Percentiles rank a stretch among this genome's conserved stretches.
Evolutionary conservation across 1,284 basidiomycete genomes (phyloP).

Genomic region (Golubevia pallescens): DNA sequence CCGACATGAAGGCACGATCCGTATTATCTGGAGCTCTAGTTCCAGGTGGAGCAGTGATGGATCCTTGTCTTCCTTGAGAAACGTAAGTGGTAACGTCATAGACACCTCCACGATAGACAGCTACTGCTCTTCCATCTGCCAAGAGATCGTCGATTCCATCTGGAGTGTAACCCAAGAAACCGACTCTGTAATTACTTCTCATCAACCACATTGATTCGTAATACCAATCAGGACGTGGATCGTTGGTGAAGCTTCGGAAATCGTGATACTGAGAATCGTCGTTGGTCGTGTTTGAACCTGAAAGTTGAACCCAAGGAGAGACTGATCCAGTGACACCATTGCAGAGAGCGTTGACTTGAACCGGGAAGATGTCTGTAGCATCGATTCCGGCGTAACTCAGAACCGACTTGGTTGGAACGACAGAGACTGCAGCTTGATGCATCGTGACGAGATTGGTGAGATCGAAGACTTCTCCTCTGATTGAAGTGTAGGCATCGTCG

Average conservation of each 20-base stretch:
- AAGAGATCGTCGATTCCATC: constrained; percentile 75
- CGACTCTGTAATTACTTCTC: constrained; percentile 84
- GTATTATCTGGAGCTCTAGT: constrained; percentile 70
- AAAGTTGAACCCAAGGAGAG: constrained; percentile 82
- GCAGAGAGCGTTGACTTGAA: constrained; percentile 94
- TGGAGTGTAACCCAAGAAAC: constrained; percentile 86
- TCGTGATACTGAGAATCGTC: constrained; percentile 83
- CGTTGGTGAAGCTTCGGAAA: constrained; percentile 79
- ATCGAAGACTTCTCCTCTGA: constrained; percentile 93
- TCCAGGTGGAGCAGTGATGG: constrained; percentile 71
- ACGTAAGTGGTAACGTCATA: constrained; percentile 85
- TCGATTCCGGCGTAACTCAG: constrained; percentile 82
- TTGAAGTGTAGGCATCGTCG: constrained; percentile 78
- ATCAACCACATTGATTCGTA: constrained; percentile 82
- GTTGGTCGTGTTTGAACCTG: constrained; percentile 81
- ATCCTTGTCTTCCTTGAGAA: constrained; percentile 57
- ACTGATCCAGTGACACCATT: constrained; percentile 81
- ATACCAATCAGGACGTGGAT: constrained; percentile 96
- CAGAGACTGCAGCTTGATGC: constrained; percentile 75
- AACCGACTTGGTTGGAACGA: constrained; percentile 78
- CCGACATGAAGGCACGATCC: constrained; percentile 78
- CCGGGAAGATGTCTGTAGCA: constrained; percentile 84
- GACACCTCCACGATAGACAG: constrained; percentile 80
- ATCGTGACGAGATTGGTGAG: constrained; percentile 66
- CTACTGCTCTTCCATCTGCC: constrained; percentile 75